These are phyloP conservation scores for Neurospora tetraspora DNA, from an alignment of 495 filamentous ascomycete species.

Conservation along the genomic window DNA sequence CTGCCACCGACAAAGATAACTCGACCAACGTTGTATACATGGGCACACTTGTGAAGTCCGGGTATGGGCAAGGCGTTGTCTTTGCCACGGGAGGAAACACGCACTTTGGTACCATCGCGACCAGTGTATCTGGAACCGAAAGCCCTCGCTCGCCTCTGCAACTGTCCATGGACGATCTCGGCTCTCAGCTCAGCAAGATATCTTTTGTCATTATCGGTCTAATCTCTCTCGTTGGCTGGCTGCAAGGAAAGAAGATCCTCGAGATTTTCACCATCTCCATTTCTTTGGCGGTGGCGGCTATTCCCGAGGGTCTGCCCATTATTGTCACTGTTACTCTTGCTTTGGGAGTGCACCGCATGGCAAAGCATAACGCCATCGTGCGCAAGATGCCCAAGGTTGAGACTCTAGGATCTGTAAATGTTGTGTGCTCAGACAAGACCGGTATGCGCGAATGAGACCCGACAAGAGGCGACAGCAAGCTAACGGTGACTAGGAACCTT, in stretches of 20 bases:
- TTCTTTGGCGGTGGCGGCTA: slow-evolving; percentile 91
- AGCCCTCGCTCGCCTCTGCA: slow-evolving; percentile 90
- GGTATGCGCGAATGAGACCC: slow-evolving; percentile 28
- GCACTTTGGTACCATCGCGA: slow-evolving; percentile 93
- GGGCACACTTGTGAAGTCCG: slow-evolving; percentile 92
- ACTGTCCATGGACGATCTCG: slow-evolving; percentile 91
- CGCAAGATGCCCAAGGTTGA: slow-evolving; percentile 92
- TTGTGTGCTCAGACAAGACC: slow-evolving; percentile 98
- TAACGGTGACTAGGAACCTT: slow-evolving; percentile 52
- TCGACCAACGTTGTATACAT: slow-evolving; percentile 85
- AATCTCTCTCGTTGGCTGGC: slow-evolving; percentile 79
- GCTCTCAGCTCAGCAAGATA: slow-evolving; percentile 87
- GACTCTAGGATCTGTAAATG: slow-evolving; percentile 94
- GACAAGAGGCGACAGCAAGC: background rate
- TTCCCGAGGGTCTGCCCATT: slow-evolving; percentile 93
- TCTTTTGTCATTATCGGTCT: slow-evolving; percentile 91
- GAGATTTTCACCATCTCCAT: slow-evolving; percentile 98
- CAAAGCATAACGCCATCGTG: slow-evolving; percentile 85
- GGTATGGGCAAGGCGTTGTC: slow-evolving; percentile 92
- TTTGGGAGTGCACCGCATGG: slow-evolving; percentile 91
- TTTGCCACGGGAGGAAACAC: slow-evolving; percentile 88
- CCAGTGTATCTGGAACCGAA: slow-evolving; percentile 85
- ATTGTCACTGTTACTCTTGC: slow-evolving; percentile 97
- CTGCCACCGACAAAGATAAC: slow-evolving; percentile 19
- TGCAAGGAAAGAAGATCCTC: slow-evolving; percentile 78